Conservation (phyloP, 306 rosid genomes). For the Acacia melanoxylon region DNA sequence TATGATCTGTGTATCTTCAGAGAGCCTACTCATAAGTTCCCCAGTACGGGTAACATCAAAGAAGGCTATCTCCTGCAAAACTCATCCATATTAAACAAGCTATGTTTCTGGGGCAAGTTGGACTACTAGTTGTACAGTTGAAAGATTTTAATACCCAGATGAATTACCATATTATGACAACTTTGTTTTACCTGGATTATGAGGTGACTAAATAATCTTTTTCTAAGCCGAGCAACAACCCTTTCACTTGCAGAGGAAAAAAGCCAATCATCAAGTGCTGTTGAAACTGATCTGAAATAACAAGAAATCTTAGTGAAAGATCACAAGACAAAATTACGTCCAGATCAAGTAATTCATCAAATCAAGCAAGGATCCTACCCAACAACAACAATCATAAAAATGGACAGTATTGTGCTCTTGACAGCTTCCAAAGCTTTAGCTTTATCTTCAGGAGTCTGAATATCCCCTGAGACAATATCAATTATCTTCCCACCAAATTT, state of each 20-base stretch:
- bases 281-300: slow-evolving; percentile 67
- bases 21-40: slow-evolving; percentile 80
- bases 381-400: slow-evolving; percentile 51
- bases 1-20: slow-evolving; percentile 84
- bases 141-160: neutral
- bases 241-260: slow-evolving; percentile 80
- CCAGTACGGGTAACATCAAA: slow-evolving; percentile 82
- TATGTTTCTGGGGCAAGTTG: neutral
- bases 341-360: neutral
- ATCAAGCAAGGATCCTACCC: slow-evolving; percentile 52
- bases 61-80: slow-evolving; percentile 83
- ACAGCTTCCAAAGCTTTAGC: slow-evolving; percentile 59
- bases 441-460: slow-evolving; percentile 49
- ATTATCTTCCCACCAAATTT: slow-evolving; percentile 73
- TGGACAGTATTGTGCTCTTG: slow-evolving; percentile 58
- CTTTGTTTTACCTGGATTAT: slow-evolving; percentile 54
- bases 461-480: slow-evolving; percentile 68
- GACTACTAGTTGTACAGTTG: neutral
- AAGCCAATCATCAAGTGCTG: slow-evolving; percentile 78
- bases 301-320: slow-evolving; percentile 20
- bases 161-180: neutral
- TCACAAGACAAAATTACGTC: slow-evolving; percentile 11
- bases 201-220: slow-evolving; percentile 67
- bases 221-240: slow-evolving; percentile 76
- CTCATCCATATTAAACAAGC: slow-evolving; percentile 25